Conservation (phyloP, 2,329 filamentous ascomycete species). For the Fonsecaea multimorphosa region DNA sequence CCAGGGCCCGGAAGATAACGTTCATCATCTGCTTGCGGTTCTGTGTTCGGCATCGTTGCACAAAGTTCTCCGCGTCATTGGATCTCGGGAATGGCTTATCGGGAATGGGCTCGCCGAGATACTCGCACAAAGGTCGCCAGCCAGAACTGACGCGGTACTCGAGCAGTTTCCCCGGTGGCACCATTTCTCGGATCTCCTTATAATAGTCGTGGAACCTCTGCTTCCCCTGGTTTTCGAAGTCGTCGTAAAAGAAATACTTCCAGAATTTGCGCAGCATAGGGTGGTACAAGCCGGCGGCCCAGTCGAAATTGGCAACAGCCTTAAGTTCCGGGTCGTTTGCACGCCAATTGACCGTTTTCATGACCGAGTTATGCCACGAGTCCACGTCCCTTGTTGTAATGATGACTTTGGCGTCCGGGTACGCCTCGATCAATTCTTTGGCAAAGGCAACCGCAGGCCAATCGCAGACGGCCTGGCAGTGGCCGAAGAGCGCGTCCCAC, state of each 20-base stretch:
- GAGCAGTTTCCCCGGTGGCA: constrained; percentile 58
- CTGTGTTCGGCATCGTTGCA: constrained; percentile 59
- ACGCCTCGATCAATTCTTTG: constrained; percentile 72
- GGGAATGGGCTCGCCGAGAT: constrained; percentile 59
- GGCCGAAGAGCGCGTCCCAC: constrained; percentile 71
- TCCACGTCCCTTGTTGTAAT: constrained; percentile 71
- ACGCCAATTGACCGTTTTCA: constrained; percentile 72
- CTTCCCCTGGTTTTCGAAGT: constrained; percentile 70
- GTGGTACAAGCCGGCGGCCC: constrained; percentile 71
- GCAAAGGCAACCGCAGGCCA: constrained; percentile 72
- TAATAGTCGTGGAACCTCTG: constrained; percentile 65
- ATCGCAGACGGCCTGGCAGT: constrained; percentile 70
- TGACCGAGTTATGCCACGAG: constrained; percentile 67
- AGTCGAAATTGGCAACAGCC: constrained; percentile 63
- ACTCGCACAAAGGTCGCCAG: constrained; percentile 62
- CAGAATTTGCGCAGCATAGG: constrained; percentile 74
- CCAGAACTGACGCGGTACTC: constrained; percentile 62
- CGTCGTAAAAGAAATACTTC: constrained; percentile 70
- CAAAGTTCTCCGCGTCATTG: constrained; percentile 62
- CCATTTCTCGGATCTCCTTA: constrained; percentile 56
- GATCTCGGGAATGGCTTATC: constrained; percentile 57
- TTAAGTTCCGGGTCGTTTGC: constrained; percentile 67
- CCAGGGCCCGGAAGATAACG: constrained; percentile 57
- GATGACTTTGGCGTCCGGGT: constrained; percentile 74
- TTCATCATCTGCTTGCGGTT: constrained; percentile 65